Base-by-base conservation (phyloP, 768 basidiomycete genomes). In the Boletellus sp. region DNA sequence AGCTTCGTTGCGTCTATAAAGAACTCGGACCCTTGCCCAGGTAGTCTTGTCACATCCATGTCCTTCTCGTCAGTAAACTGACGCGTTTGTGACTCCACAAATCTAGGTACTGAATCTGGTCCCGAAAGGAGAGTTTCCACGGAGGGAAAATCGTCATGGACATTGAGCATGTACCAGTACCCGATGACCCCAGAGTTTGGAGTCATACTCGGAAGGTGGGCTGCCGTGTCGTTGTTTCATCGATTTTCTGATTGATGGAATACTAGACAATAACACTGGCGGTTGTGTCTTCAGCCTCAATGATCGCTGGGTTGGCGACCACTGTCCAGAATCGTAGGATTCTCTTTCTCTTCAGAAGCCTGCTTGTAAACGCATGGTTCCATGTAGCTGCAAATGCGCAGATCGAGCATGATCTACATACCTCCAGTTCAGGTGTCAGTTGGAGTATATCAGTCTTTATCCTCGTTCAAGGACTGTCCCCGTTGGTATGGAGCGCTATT, bases 371-470 rank as follows among this genome's bases (percentile, higher is more conserved):
- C 22, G 22, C 6, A 4, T 28, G 5, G 33, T 45, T 12, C 34
- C 13, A 20, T 20, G 15, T 51, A 90, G 87, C 88, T 39, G 82
- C 86, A 5, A 84, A 89, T 17, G 69, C 78, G 24, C 72, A 84
- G 48, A 84, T 89, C 67, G 76, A 84, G 55, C 56, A 62, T 3
- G 72, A 84, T 23, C 71, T 92, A 19, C 77, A 78, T 41, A 82
- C 87, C 3, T 80, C 80, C 1, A 72, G 75, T 45, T 70, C 75
- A 8, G 74, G 85, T 37, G 82, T 92, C 49, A 84, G 86, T 50
- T 72, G 80, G 63, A 84, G 79, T 55, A 66, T 90, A 31, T 84
- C 87, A 1, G 50, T 87, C 19, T 90, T 87, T 67, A 81, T 89
- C 51, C 69, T 85, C 2, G 54, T 84, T 4, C 90, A 90, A 68